phyloP scores from a whole-genome alignment of 2,329 filamentous ascomycete genomes.

The Aspergillus piperis region DNA sequence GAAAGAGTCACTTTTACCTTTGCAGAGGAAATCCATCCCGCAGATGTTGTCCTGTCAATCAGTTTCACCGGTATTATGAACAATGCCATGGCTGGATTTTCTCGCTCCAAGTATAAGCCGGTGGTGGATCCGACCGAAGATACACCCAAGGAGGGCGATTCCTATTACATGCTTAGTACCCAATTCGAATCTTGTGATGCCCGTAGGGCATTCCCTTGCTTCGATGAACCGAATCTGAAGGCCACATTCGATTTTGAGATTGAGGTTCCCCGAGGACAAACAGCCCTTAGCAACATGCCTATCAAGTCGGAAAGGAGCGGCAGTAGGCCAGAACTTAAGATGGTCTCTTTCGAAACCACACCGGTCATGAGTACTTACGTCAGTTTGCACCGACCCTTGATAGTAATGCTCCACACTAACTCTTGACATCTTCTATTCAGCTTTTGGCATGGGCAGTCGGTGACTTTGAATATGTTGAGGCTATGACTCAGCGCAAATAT shows the following conservation, averaged over 20 bases:
- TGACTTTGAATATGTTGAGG: conserved; percentile 96
- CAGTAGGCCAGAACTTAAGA: conserved; percentile 63
- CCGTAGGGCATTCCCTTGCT: conserved; percentile 92
- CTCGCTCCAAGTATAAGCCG: conserved; percentile 91
- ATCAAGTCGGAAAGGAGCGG: conserved; percentile 71
- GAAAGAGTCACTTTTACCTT: conserved; percentile 83
- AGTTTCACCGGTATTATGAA: conserved; percentile 81
- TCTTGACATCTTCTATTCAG: conserved; percentile 53
- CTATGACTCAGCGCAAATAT: conserved; percentile 84
- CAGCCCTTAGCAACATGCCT: conserved; percentile 94
- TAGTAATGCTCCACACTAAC: conserved; percentile 42
- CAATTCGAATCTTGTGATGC: conserved; percentile 98
- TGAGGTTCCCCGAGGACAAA: conserved; percentile 84
- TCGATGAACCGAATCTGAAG: conserved; percentile 96
- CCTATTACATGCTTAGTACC: conserved; percentile 80
- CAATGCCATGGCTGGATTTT: conserved; percentile 90
- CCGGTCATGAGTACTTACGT: conserved; percentile 88
- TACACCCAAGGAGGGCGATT: conserved; percentile 70
- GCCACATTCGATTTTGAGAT: conserved; percentile 93
- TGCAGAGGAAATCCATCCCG: conserved; percentile 66
- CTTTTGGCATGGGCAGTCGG: conserved; percentile 92
- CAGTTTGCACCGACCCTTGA: conserved; percentile 23
- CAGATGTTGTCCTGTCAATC: conserved; percentile 69
- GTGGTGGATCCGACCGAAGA: conserved; percentile 69
- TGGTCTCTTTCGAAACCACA: conserved; percentile 77